Base-by-base conservation (phyloP, 129 eudicot species). In the Oenanthe sinensis region DNA sequence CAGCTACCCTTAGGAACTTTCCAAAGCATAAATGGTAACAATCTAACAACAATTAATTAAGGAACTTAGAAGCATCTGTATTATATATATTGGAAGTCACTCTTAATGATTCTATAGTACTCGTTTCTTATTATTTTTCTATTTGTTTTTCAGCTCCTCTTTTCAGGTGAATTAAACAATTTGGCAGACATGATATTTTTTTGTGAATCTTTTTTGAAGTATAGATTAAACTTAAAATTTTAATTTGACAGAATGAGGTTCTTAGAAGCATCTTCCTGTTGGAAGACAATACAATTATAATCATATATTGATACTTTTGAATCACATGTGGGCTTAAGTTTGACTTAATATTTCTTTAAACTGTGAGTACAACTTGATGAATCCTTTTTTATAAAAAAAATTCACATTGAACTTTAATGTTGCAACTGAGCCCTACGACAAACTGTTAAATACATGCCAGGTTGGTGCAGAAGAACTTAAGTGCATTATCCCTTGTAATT, bases 291-390 rank as follows among this genome's bases (percentile, higher is more conserved):
- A 52, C 48, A 14, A 44, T 12, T n/a, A 39, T n/a, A 4, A 22
- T 7, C 49, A 50, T n/a, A 42, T 42, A 62, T 65, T 73, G 54
- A 48, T 13, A 72, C 54, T 22, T 0, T 43, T 24, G 24, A 37
- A 54, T 52, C 73, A 79, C 54, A 3, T n/a, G 78, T 40, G 58
- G 82, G 82, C 77, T 74, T 28, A 72, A 8, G 44, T 39, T 74
- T 80, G 83, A 74, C 83, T 36, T 46, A 0, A 28, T 15, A 0
- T 44, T 74, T 15, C 24, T 44, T 78, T 26, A 43, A 10, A 77
- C 0, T n/a, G 7, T 1, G 14, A 22, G 68, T 60, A 60, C 68
- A 67, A 67, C 43, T 12, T 30, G 13, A 26, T 30, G 8, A 67
- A 67, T 26, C 20, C 2, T 3, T 6, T 63, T n/a, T 20, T 60